A percentile compares a stretch with the other conserved stretches of the same genome.
Conservation (phyloP, 164 flowering plant species). For the Protea cynaroides region DNA sequence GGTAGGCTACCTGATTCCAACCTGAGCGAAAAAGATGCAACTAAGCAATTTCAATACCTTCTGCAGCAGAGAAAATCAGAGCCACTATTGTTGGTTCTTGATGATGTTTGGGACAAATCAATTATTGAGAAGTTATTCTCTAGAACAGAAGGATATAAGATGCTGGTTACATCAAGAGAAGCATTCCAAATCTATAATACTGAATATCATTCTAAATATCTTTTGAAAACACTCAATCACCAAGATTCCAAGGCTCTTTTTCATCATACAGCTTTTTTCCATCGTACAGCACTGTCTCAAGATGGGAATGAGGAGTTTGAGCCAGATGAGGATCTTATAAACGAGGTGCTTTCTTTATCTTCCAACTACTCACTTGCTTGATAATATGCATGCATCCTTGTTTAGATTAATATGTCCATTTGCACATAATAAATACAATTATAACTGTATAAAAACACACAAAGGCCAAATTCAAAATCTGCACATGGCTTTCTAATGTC, state of each 20-base stretch:
- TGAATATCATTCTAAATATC: conserved; percentile 18
- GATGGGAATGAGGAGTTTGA: conserved; percentile 1
- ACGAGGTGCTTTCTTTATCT: conserved; percentile 9
- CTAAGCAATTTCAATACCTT: conserved; percentile 12
- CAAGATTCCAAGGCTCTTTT: conserved; percentile 36
- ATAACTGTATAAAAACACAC: too few relatives aligned
- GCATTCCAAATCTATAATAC: conserved; percentile 12
- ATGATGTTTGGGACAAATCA: conserved; percentile 34
- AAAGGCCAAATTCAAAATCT: too few relatives aligned
- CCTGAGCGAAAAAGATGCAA: conserved; percentile 23
- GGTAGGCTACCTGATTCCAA: background rate
- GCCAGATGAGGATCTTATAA: conserved; percentile 19
- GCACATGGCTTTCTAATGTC: too few relatives aligned
- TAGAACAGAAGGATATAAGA: conserved; percentile 17
- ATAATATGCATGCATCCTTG: too few relatives aligned
- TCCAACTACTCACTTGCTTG: background rate
- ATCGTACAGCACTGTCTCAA: conserved; percentile 17
- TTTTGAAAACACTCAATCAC: conserved; percentile 20
- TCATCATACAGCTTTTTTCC: conserved; percentile 23
- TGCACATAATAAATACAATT: too few relatives aligned
- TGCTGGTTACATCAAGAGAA: conserved; percentile 45
- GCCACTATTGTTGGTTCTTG: conserved; percentile 29
- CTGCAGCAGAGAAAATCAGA: conserved; percentile 12
- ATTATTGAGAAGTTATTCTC: conserved; percentile 22
- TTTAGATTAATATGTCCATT: too few relatives aligned